Conservation (phyloP, 2,329 filamentous ascomycete species). For the Phaeoacremonium minimum region DNA sequence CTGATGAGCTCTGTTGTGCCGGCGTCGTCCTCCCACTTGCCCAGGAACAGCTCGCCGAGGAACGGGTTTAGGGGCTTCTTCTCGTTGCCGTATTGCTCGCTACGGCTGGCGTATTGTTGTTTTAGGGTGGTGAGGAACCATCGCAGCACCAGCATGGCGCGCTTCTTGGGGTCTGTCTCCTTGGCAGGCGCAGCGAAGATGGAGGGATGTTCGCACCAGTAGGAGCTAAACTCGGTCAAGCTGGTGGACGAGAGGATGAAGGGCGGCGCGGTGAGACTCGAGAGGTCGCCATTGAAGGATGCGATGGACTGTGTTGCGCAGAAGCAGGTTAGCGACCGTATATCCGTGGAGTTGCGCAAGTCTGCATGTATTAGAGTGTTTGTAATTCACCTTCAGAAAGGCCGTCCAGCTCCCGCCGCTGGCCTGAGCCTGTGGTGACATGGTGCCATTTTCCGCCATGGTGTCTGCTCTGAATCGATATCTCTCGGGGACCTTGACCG, state of each 20-base stretch:
- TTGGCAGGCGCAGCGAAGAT: conserved; percentile 78
- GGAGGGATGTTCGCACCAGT: conserved; percentile 75
- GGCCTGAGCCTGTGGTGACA: conserved; percentile 26
- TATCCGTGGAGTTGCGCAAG: not conserved
- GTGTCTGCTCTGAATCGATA: no score
- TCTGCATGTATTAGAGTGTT: no score
- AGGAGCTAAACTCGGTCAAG: conserved; percentile 75
- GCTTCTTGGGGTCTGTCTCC: conserved; percentile 75
- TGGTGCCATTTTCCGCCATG: conserved; percentile 10
- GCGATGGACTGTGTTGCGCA: conserved; percentile 57
- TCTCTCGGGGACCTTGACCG: no score
- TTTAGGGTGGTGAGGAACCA: conserved; percentile 95
- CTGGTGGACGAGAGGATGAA: conserved; percentile 79
- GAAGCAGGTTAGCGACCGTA: conserved; percentile 3
- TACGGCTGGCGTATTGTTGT: conserved; percentile 72
- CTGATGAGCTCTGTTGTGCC: conserved; percentile 84
- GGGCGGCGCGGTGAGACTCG: conserved; percentile 74
- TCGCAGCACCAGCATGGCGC: conserved; percentile 82
- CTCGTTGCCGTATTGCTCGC: conserved; percentile 80
- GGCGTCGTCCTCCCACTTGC: conserved; percentile 78
- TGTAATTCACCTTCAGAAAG: conserved; percentile 46
- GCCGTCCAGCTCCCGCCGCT: conserved; percentile 43
- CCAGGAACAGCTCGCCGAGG: conserved; percentile 88
- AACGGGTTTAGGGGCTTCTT: conserved; percentile 99
- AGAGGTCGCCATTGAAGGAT: conserved; percentile 78